Evolutionary conservation across 192 early-diverging fungal genomes (phyloP), one percentile per base, ranked within the genome.

Genomic region (Coemansia sp.): DNA sequence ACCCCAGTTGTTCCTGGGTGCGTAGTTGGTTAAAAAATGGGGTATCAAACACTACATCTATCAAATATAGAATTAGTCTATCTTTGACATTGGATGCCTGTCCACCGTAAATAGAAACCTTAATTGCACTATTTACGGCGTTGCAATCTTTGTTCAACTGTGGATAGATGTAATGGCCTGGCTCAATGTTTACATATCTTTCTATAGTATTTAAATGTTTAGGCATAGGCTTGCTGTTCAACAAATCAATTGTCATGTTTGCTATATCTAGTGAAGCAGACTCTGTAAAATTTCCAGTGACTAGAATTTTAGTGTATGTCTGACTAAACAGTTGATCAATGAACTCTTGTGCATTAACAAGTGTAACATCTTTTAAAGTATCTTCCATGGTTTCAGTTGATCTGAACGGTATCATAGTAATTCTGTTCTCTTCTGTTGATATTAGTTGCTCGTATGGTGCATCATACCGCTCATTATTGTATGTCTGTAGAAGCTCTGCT

Each of bases 1-100:
- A 90, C 0, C 91, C 91, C 14, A 92, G 79, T 66, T 91, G 87
- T 62, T 92, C 90, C 59, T 96, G 91, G 3, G 95, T 97, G 19
- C 95, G 85, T 43, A 98, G 70, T 59, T 92, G 87, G 69, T 94
- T 87, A 80, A 96, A 98, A 55, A 85, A 87, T 12, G 92, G 19
- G 19, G 19, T 21, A 21, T 21, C 19, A 21, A 21, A 21, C 19
- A 21, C 19, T 21, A 21, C 19, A 0, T 21, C 19, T 21, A 21
- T 21, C 19, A 21, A 21, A 21, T 21, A 21, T 21, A 90, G 62
- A 93, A 88, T 27, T 87, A 67, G 7, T 86, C 69, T 47, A 96
- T 90, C 39, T 90, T 88, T 1, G 78, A 80, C 52, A 97, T 63
- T 22, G 96, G 64, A 67, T 5, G 81, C 80, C 56, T 86, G 82